Conservation (phyloP, 345 rosid species). For the Kernera saxatilis region DNA sequence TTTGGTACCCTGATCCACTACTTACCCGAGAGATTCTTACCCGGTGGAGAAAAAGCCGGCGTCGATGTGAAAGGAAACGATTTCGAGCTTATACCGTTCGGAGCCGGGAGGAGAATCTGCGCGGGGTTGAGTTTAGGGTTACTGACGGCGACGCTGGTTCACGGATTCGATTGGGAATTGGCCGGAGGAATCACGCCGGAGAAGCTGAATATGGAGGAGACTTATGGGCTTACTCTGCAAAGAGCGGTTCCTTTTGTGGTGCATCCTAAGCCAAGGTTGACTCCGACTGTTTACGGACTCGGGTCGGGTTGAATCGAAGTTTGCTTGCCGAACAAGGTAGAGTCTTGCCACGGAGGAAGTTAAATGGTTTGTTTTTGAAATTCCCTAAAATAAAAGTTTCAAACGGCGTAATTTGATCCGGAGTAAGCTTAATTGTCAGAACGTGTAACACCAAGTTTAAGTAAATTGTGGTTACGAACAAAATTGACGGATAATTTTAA, state of each 20-base stretch:
- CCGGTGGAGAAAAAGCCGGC: conserved; percentile 56
- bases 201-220: conserved; percentile 70
- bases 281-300: conserved; percentile 27
- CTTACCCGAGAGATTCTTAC: conserved; percentile 62
- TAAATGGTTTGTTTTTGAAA: not conserved
- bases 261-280: conserved; percentile 56
- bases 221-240: conserved; percentile 68
- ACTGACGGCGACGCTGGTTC: conserved; percentile 53
- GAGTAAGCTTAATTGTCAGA: not conserved
- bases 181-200: conserved; percentile 41
- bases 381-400: not conserved
- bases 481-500: no score
- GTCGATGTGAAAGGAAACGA: conserved; percentile 68
- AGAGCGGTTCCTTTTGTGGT: conserved; percentile 57
- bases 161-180: conserved; percentile 74
- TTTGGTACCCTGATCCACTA: not conserved
- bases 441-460: not conserved
- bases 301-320: not conserved
- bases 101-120: conserved; percentile 83
- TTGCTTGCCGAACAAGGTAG: not conserved
- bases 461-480: no score
- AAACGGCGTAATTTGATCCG: not conserved
- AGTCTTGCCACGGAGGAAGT: not conserved
- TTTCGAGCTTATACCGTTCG: conserved; percentile 75
- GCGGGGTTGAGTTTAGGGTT: conserved; percentile 76